Conservation (phyloP, 495 filamentous ascomycete species). For the Tuber melanosporum region DNA sequence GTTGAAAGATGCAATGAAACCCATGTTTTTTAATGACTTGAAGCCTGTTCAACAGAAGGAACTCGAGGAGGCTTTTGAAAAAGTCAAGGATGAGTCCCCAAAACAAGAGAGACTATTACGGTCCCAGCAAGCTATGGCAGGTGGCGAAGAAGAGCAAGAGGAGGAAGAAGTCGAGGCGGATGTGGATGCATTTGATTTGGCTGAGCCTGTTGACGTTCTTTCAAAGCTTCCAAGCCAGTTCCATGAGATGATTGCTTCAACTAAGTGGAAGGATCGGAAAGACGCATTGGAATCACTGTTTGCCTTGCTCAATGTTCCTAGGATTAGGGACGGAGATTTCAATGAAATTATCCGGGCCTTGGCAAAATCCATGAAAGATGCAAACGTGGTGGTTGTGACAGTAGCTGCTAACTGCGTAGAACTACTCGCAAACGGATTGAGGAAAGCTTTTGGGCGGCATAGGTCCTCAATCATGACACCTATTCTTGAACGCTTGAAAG, state of each 20-base stretch:
- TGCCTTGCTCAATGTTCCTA: slow-evolving; percentile 70
- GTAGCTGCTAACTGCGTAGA: slow-evolving; percentile 93
- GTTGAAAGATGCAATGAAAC: slow-evolving; percentile 96
- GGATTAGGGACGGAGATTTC: slow-evolving; percentile 86
- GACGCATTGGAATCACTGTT: slow-evolving; percentile 83
- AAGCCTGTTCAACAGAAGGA: slow-evolving; percentile 95
- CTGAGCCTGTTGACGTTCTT: slow-evolving; percentile 79
- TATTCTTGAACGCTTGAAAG: slow-evolving; percentile 90
- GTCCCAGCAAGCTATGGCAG: slow-evolving; percentile 75
- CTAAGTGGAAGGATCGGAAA: slow-evolving; percentile 98
- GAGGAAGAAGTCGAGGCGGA: slow-evolving; percentile 66
- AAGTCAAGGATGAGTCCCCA: slow-evolving; percentile 77
- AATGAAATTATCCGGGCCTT: slow-evolving; percentile 72
- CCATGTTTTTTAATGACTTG: slow-evolving; percentile 90
- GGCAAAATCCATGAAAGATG: slow-evolving; percentile 97
- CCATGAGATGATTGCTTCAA: slow-evolving; percentile 69
- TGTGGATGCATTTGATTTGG: slow-evolving; percentile 78
- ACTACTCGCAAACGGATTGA: slow-evolving; percentile 78
- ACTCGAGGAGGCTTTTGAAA: slow-evolving; percentile 88
- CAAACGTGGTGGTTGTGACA: slow-evolving; percentile 90
- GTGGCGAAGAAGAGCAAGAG: slow-evolving; percentile 50
- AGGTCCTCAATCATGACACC: slow-evolving; percentile 70
- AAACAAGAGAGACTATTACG: slow-evolving; percentile 87
- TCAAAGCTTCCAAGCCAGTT: slow-evolving; percentile 79
- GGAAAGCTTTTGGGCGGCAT: slow-evolving; percentile 72